These are phyloP conservation scores for Misopates orontium DNA, from an alignment of 257 asterid genomes.

Conservation along the genomic window DNA sequence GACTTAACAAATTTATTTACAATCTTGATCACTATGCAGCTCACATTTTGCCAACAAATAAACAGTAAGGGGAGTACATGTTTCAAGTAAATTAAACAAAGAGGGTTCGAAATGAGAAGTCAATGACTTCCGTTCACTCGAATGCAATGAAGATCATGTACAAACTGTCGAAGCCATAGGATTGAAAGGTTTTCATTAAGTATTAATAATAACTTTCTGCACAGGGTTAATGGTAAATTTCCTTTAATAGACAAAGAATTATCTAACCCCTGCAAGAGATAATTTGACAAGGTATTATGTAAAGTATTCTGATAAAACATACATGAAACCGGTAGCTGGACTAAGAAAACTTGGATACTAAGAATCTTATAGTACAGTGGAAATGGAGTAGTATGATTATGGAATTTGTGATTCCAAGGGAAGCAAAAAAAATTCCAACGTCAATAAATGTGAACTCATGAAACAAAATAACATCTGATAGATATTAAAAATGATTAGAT, in stretches of 20 bases:
- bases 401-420: not conserved
- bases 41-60: too few species aligned
- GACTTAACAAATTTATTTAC: too few species aligned
- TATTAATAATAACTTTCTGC: too few species aligned
- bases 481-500: not conserved
- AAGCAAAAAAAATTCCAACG: too few species aligned
- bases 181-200: not conserved
- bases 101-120: not conserved
- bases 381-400: not conserved
- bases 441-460: too few species aligned
- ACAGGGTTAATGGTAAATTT: not conserved
- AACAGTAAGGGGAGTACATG: too few species aligned
- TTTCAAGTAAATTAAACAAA: not conserved
- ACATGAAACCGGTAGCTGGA: not conserved
- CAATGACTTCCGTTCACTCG: not conserved
- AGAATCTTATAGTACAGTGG: not conserved
- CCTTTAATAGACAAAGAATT: slow-evolving; percentile 2
- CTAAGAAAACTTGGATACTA: not conserved
- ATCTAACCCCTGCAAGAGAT: not conserved
- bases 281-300: not conserved
- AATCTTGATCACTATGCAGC: too few species aligned
- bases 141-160: slow-evolving; percentile 6
- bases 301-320: too few species aligned
- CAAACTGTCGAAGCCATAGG: not conserved
- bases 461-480: not conserved